These are phyloP conservation scores for Hypoxylon sp. DNA, from an alignment of 2,329 filamentous ascomycete genomes.

Conservation along the genomic window DNA sequence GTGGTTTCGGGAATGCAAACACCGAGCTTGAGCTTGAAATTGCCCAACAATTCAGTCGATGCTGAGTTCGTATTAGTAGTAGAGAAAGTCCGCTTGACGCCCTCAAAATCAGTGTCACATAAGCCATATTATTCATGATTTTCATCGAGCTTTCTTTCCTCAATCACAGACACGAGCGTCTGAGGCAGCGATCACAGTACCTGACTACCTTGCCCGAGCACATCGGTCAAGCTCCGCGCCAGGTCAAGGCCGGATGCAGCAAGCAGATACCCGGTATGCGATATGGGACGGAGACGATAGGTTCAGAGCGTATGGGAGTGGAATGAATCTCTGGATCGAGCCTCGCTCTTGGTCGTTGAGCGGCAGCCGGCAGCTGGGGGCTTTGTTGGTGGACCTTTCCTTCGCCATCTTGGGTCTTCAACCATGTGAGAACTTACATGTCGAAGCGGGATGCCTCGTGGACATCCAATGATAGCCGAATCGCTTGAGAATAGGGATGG, in stretches of 20 bases:
- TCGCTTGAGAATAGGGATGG: slow-evolving; percentile 9
- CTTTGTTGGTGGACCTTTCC: slow-evolving; percentile 17
- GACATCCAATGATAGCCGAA: slow-evolving; percentile 27
- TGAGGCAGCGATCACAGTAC: slow-evolving; percentile 1
- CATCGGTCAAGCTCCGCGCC: slow-evolving; percentile 16
- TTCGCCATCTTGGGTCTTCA: slow-evolving; percentile 4
- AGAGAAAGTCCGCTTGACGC: slow-evolving; percentile 14
- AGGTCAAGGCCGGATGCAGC: slow-evolving; percentile 21
- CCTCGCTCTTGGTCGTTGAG: slow-evolving; percentile 3
- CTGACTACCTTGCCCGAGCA: slow-evolving; percentile 12
- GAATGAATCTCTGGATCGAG: slow-evolving; percentile 5
- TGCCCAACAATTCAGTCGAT: slow-evolving; percentile 26
- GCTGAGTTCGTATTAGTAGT: slow-evolving; percentile 22
- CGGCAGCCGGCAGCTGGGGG: slow-evolving; percentile 20
- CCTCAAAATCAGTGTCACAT: slow-evolving; percentile 18
- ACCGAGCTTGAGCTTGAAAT: slow-evolving; percentile 32
- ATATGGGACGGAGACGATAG: slow-evolving; percentile 9
- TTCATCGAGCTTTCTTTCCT: slow-evolving; percentile 17
- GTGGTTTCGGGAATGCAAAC: slow-evolving; percentile 26
- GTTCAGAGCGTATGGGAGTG: slow-evolving; percentile 11
- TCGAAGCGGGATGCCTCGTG: slow-evolving; percentile 10
- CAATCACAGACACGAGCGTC: slow-evolving; percentile 13
- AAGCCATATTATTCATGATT: slow-evolving; percentile 26
- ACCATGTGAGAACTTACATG: slow-evolving; percentile 11
- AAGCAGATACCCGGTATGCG: slow-evolving; percentile 26